These are phyloP conservation scores for Trichoderma gracile DNA, from an alignment of 2,329 filamentous ascomycete species.

Conservation along the genomic window DNA sequence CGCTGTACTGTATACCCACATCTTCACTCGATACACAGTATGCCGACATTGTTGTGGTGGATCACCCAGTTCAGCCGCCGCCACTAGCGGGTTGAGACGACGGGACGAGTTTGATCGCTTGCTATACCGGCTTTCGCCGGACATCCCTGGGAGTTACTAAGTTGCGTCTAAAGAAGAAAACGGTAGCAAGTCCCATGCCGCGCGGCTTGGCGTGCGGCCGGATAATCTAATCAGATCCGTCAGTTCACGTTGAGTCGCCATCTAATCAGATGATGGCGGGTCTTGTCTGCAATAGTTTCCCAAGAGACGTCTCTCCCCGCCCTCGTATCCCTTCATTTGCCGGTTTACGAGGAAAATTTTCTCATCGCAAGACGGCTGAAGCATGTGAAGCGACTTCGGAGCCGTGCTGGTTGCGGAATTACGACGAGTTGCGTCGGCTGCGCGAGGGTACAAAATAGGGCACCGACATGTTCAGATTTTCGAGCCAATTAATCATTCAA, in stretches of 20 bases:
- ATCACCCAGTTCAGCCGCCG: too few relatives aligned
- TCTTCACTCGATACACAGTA: background rate
- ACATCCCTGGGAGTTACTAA: conserved; percentile 9
- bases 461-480: background rate
- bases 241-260: conserved; percentile 8
- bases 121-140: background rate
- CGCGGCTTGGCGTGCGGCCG: conserved; percentile 32
- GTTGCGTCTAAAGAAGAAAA: too few relatives aligned
- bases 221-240: conserved; percentile 19
- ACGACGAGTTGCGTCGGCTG: background rate
- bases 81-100: background rate
- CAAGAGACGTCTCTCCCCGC: background rate
- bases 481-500: background rate
- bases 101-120: background rate
- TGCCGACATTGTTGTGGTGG: too few relatives aligned
- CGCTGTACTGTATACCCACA: background rate
- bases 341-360: background rate
- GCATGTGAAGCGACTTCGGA: background rate
- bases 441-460: background rate
- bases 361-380: background rate
- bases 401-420: background rate
- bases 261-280: conserved; percentile 18
- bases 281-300: background rate
- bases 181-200: background rate
- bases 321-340: background rate